Evolutionary conservation across 2,329 filamentous ascomycete species (phyloP).

Genomic region (Calonectria crousiana): DNA sequence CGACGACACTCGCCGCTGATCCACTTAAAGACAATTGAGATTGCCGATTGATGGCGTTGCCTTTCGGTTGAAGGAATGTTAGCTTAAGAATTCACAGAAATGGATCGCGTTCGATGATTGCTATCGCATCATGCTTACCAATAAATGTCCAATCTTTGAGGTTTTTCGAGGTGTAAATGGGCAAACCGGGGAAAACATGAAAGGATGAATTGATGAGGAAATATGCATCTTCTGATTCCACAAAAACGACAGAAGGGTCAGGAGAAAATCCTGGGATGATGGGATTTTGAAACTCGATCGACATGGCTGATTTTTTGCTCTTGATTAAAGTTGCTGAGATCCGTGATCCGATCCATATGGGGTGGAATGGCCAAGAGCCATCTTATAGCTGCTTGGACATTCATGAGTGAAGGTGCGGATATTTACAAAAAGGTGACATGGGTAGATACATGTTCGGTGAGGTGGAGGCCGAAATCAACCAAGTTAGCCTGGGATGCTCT

Average conservation of each 20-base stretch:
- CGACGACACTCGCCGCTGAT: not conserved
- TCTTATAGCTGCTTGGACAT: not conserved
- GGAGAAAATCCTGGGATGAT: slow-evolving; percentile 26
- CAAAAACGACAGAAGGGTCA: slow-evolving; percentile 12
- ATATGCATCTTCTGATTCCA: slow-evolving; percentile 1
- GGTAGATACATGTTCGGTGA: not conserved
- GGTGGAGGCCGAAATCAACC: not conserved
- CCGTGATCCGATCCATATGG: not conserved
- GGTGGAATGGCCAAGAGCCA: not conserved
- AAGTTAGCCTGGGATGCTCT: not conserved
- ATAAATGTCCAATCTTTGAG: slow-evolving; percentile 16
- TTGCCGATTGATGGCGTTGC: slow-evolving; percentile 9
- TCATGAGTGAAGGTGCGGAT: not conserved
- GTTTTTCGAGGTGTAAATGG: slow-evolving; percentile 19
- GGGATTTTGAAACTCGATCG: slow-evolving; percentile 15
- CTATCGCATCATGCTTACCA: not conserved
- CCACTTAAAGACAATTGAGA: slow-evolving; percentile 1
- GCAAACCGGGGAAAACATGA: slow-evolving; percentile 23
- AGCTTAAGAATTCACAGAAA: not conserved
- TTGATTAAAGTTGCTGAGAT: not conserved
- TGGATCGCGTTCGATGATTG: no score
- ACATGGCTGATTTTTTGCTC: not conserved
- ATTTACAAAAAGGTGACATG: no score
- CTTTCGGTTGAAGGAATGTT: not conserved
- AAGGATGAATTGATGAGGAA: slow-evolving; percentile 26